These are phyloP conservation scores for Ophiocordyceps camponoti-leonardi DNA, from an alignment of 2,329 filamentous ascomycete genomes.

Conservation along the genomic window DNA sequence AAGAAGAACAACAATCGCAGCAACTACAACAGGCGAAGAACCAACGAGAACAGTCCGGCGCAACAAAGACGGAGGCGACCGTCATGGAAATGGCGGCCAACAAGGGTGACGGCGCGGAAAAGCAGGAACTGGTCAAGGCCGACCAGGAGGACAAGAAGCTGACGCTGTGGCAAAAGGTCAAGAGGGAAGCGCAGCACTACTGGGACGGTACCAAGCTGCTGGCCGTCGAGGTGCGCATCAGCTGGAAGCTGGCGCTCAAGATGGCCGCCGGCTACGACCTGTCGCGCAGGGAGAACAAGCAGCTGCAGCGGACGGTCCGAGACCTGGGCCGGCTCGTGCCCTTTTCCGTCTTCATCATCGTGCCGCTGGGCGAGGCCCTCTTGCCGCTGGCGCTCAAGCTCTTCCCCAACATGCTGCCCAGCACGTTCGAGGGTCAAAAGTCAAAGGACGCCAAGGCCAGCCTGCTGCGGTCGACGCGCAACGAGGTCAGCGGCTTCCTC, in stretches of 20 bases:
- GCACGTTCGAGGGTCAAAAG: constrained; percentile 87
- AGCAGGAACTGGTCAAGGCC: constrained; percentile 36
- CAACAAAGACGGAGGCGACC: constrained; percentile 21
- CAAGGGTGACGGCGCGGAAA: constrained; percentile 43
- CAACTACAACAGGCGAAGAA: background rate
- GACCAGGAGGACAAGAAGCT: constrained; percentile 68
- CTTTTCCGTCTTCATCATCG: constrained; percentile 92
- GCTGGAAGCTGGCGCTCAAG: constrained; percentile 76
- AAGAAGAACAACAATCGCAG: background rate
- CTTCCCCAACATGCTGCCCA: constrained; percentile 94
- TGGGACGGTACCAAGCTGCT: constrained; percentile 97
- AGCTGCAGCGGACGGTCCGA: constrained; percentile 83
- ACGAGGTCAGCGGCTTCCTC: constrained; percentile 84
- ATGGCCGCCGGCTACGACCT: constrained; percentile 98
- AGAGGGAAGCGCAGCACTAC: constrained; percentile 86
- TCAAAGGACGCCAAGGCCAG: constrained; percentile 80
- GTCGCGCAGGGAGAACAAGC: constrained; percentile 79
- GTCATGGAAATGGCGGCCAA: constrained; percentile 45
- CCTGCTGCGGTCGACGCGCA: constrained; percentile 66
- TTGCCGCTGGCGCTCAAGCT: constrained; percentile 82
- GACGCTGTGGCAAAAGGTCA: constrained; percentile 81
- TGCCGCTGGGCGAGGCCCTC: constrained; percentile 87
- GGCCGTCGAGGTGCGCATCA: constrained; percentile 83
- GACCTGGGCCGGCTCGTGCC: constrained; percentile 85
- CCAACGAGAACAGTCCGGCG: constrained; percentile 6